Conservation (phyloP, 257 asterid species). For the Rhazya stricta region DNA sequence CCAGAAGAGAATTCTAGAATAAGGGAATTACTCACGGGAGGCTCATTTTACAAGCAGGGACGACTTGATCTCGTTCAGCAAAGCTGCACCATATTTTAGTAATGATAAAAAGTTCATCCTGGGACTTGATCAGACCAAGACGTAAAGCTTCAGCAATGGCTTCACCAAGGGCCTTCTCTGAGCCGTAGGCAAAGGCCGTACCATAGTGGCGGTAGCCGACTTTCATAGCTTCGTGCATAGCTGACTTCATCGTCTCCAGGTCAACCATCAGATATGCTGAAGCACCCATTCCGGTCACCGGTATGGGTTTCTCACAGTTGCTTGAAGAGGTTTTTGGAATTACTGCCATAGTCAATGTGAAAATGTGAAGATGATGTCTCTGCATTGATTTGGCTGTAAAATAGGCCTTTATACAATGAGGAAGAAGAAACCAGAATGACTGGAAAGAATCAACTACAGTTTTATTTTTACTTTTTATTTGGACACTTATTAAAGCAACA, state of each 20-base stretch:
- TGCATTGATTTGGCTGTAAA: too few species aligned
- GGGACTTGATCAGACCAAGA: slow-evolving; percentile 42
- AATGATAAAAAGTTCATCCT: slow-evolving; percentile 57
- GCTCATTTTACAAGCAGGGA: slow-evolving; percentile 50
- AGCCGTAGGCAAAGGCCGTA: slow-evolving; percentile 50
- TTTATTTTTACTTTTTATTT: too few species aligned
- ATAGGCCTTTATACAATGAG: too few species aligned
- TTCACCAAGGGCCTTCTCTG: slow-evolving; percentile 50
- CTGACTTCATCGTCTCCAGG: slow-evolving; percentile 27
- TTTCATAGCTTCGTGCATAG: slow-evolving; percentile 49
- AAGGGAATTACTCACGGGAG: slow-evolving; percentile 38
- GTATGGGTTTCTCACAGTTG: slow-evolving; percentile 29
- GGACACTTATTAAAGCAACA: too few species aligned
- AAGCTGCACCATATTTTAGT: slow-evolving; percentile 57
- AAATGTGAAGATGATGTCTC: too few species aligned
- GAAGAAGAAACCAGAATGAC: too few species aligned
- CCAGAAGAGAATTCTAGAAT: not conserved
- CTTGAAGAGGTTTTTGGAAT: slow-evolving; percentile 6
- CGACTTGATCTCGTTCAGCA: slow-evolving; percentile 41
- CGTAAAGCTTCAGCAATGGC: slow-evolving; percentile 45
- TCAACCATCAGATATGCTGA: slow-evolving; percentile 29
- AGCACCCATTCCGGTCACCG: slow-evolving; percentile 52
- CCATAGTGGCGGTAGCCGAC: slow-evolving; percentile 67
- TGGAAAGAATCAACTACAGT: too few species aligned
- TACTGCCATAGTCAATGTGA: not conserved